Evolutionary conservation across 228 moss, liverwort and hornwort genomes (phyloP), one percentile per base, ranked within the genome.

Genomic region (Sphagnum magellanicum): DNA sequence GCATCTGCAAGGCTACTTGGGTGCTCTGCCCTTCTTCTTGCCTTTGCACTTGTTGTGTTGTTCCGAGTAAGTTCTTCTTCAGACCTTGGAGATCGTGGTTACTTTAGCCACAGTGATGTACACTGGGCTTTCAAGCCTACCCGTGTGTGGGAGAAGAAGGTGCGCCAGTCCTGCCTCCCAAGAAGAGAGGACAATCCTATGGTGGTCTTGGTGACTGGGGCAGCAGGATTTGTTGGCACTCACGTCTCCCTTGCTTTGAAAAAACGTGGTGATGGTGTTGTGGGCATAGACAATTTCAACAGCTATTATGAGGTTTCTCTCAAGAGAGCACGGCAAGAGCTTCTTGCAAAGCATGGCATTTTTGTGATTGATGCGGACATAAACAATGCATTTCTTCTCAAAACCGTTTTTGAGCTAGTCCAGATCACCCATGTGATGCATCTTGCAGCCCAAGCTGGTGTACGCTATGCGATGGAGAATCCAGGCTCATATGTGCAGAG

Each of bases 371-470:
- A 85, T 49, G 85, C 81, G 10, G 85, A 85, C 51, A 85, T 85
- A 61, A 85, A 81, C 49, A 74, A 85, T 65, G 71, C 70, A 58
- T 58, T 52, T 17, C 74, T 85, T 4, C 5, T 85, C 52, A 78
- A 85, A 52, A 85, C 78, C 14, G 69, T 85, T 10, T 81, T 85
- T 10, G 81, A 85, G 13, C 73, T 81, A 5, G 85, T 85, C 2
- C 85, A 74, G 74, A 69, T 85, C 70, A 79, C 81, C 0, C 85
- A 85, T 65, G 72, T 85, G 11, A 85, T 85, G 85, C 85, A 85
- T 48, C 75, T 85, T 47, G 85, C 85, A 4, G 85, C 85, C 0
- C 85, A 85, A 62, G 85, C 85, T 0, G 85, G 85, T 5, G 85
- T 85, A 0, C 85, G 85, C 10, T 85, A 85, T 46, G 85, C 85